A percentile compares a stretch with the other conserved stretches of the same genome.
phyloP scores from a whole-genome alignment of 768 basidiomycete genomes.

The Chlorophyllum brunneum region DNA sequence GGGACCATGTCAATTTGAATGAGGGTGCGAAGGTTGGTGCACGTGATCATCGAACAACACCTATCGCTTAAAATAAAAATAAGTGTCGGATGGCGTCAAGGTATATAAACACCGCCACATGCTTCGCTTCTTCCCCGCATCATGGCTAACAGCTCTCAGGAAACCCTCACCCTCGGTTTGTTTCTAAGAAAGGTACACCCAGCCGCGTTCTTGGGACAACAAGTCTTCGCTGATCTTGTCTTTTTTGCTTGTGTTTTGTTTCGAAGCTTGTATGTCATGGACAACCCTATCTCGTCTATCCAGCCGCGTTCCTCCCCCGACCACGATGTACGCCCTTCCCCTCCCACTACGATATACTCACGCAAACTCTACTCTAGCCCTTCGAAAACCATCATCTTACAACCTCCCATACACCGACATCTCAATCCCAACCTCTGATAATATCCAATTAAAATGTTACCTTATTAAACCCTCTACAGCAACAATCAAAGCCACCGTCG shows the following conservation, averaged over 20 bases:
- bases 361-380: not conserved
- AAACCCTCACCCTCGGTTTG: not conserved
- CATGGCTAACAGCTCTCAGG: not conserved
- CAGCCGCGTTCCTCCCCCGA: constrained; percentile 3
- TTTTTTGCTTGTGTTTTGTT: not conserved
- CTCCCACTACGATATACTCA: not conserved
- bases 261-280: constrained; percentile 11
- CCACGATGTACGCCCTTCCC: constrained; percentile 8
- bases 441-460: constrained; percentile 10
- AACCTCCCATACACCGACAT: constrained; percentile 11
- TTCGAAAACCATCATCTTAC: constrained; percentile 1
- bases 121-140: not conserved
- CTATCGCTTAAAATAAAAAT: too few species aligned
- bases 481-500: constrained; percentile 52
- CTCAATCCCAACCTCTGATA: constrained; percentile 12
- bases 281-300: constrained; percentile 15
- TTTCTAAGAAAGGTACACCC: not conserved
- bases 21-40: too few species aligned
- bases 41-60: too few species aligned
- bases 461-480: constrained; percentile 4
- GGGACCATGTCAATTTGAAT: too few species aligned
- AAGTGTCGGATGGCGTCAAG: too few species aligned
- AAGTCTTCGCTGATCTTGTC: not conserved
- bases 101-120: not conserved
- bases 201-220: not conserved